These are phyloP conservation scores for Stylonectria norvegica DNA, from an alignment of 2,329 filamentous ascomycete species.

Conservation along the genomic window DNA sequence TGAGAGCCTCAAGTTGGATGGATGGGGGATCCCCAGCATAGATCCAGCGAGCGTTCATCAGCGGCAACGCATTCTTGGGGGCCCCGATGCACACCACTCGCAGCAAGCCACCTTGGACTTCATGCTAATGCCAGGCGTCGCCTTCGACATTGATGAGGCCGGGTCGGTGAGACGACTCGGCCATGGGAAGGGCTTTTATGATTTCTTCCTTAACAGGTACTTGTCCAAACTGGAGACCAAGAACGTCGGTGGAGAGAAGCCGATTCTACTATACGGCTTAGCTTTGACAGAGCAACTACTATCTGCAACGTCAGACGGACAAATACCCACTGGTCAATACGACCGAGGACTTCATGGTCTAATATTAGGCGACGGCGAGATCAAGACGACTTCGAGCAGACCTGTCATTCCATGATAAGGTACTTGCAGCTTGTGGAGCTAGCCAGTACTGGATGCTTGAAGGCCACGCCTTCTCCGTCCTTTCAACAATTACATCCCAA, in stretches of 20 bases:
- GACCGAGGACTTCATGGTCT: constrained; percentile 80
- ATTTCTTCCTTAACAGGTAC: constrained; percentile 83
- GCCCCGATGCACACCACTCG: constrained; percentile 44
- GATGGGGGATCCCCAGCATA: constrained; percentile 94
- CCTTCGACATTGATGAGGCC: constrained; percentile 66
- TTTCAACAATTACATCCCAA: no score
- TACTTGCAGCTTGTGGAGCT: no score
- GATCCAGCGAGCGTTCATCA: constrained; percentile 59
- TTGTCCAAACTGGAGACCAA: constrained; percentile 41
- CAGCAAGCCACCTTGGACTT: constrained; percentile 64
- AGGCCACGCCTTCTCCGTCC: no score
- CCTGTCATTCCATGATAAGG: constrained; percentile 40
- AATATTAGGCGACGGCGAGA: constrained; percentile 66
- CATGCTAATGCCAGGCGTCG: constrained; percentile 88
- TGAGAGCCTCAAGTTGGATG: constrained; percentile 69
- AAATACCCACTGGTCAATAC: constrained; percentile 69
- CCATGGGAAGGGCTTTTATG: constrained; percentile 96
- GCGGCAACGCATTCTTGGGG: constrained; percentile 72
- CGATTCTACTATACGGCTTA: constrained; percentile 65
- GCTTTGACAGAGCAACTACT: constrained; percentile 85
- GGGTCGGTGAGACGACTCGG: constrained; percentile 70
- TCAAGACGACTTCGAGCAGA: constrained; percentile 37
- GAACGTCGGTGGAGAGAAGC: constrained; percentile 32
- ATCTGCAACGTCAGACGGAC: constrained; percentile 49
- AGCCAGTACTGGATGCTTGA: no score